A percentile compares a stretch with the other conserved stretches of the same genome.
These are phyloP conservation scores for Betula pendula DNA, from an alignment of 306 rosid genomes.

Conservation along the genomic window DNA sequence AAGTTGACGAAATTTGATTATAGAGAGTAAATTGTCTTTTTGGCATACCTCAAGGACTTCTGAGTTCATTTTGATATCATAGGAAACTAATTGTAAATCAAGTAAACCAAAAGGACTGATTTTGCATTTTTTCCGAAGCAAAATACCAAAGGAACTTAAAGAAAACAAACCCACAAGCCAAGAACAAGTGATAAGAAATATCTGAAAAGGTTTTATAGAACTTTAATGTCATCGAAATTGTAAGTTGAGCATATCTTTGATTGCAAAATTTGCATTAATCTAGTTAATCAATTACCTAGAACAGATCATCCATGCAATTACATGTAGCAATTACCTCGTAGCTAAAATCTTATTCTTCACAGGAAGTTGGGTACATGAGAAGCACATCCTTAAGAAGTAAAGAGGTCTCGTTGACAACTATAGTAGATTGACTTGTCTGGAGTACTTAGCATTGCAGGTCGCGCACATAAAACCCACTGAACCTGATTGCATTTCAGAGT, in stretches of 20 bases:
- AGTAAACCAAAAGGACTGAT: no score
- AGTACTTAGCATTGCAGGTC: constrained; percentile 42
- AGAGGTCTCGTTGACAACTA: constrained; percentile 34
- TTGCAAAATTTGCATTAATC: constrained; percentile 17
- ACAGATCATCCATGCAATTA: constrained; percentile 8
- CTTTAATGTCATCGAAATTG: constrained; percentile 5
- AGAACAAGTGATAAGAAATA: no score
- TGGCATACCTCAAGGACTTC: no score
- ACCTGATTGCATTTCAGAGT: constrained; percentile 26
- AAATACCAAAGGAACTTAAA: background rate
- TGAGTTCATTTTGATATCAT: no score
- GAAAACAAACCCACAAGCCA: background rate
- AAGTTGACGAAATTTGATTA: no score
- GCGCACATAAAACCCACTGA: constrained; percentile 41
- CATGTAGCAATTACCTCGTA: constrained; percentile 44
- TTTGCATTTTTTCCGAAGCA: no score
- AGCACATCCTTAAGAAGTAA: constrained; percentile 38
- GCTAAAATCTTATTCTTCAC: constrained; percentile 33
- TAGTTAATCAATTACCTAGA: constrained; percentile 14
- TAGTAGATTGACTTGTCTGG: constrained; percentile 28
- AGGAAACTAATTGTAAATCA: no score
- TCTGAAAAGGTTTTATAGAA: background rate
- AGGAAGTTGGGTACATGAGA: constrained; percentile 39
- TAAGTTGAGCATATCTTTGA: constrained; percentile 10
- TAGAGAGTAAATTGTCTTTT: no score